phyloP scores from a whole-genome alignment of 2,329 filamentous ascomycete species.

The Helicocarpus griseus region DNA sequence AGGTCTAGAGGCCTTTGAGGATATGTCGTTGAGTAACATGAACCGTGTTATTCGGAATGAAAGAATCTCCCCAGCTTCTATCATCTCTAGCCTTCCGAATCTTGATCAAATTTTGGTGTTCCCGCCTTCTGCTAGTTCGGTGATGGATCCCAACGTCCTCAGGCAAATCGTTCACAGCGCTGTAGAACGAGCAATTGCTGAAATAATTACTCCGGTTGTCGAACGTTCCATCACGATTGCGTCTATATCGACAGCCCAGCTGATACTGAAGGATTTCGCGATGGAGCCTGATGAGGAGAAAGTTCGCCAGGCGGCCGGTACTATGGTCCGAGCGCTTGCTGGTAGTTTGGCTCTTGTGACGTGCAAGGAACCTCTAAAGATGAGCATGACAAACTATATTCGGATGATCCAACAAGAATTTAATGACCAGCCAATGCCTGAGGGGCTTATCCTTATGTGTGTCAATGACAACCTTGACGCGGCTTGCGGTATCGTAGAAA shows the following conservation, averaged over 20 bases:
- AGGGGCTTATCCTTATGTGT: slow-evolving; percentile 95
- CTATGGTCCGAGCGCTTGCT: slow-evolving; percentile 89
- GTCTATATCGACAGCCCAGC: slow-evolving; percentile 88
- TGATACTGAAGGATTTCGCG: slow-evolving; percentile 92
- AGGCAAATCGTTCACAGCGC: slow-evolving; percentile 72
- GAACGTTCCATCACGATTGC: slow-evolving; percentile 97
- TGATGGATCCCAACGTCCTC: slow-evolving; percentile 59
- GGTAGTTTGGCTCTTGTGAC: slow-evolving; percentile 94
- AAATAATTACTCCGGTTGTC: slow-evolving; percentile 95
- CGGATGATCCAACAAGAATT: slow-evolving; percentile 64
- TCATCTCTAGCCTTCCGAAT: slow-evolving; percentile 57
- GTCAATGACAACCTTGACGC: slow-evolving; percentile 95
- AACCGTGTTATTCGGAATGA: slow-evolving; percentile 58
- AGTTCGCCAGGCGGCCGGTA: slow-evolving; percentile 75
- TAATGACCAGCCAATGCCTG: slow-evolving; percentile 65
- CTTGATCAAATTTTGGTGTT: slow-evolving; percentile 68
- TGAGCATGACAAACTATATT: slow-evolving; percentile 96
- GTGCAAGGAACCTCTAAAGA: slow-evolving; percentile 89
- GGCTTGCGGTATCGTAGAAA: slow-evolving; percentile 88
- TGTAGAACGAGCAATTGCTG: slow-evolving; percentile 79
- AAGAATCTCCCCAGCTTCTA: slow-evolving; percentile 64
- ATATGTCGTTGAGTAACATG: slow-evolving; percentile 66
- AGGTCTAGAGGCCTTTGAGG: slow-evolving; percentile 71
- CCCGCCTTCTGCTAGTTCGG: slow-evolving; percentile 66
- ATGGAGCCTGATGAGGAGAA: slow-evolving; percentile 86